Base-by-base conservation (phyloP, 1,284 basidiomycete species). In the Ganoderma boninense region DNA sequence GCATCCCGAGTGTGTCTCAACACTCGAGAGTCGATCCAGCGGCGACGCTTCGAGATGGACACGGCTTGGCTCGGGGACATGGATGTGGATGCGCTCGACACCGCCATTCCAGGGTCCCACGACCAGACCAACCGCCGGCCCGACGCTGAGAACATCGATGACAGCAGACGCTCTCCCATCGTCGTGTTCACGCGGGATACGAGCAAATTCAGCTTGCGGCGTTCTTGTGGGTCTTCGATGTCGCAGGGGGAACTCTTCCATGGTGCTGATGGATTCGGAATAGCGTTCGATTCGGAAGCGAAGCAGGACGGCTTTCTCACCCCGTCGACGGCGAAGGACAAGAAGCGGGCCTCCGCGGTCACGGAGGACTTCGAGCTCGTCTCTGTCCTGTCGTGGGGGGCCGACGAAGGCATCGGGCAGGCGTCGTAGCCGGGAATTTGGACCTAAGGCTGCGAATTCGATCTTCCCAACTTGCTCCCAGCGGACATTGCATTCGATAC, bases 1-100 rank as follows among this genome's bases (percentile, higher is more conserved):
- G 69, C 72, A 2, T 73, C 69, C 2, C 67, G 72, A 13, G 54
- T 73, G 7, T 67, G 62, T 52, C 69, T 73, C 59, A 73, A 70
- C 67, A 70, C 69, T 0, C 69, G 72, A 49, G 67, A 69, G 44
- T 61, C 67, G 18, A 43, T 73, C n/a, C 65, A 62, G n/a, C 46
- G 61, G 43, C 62, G 29, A 20, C 49, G 44, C 16, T 56, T 32
- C 49, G 18, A 42, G 5, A 54, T 23, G 13, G 56, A 60, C 35
- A 38, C 62, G 0, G 40, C 18, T 7, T 57, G 54, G 54, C 32
- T 57, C 10, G 54, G 18, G 29, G 54, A 57, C 54, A 32, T 57
- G 54, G 54, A 57, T 20, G 46, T 57, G 54, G 54, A 57, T 20
- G 46, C 10, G 29, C 54, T 35, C 16, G 54, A 57, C 5, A 35